A percentile compares a stretch with the other conserved stretches of the same genome.
phyloP scores from a whole-genome alignment of 129 eudicot species.

The Dittrichia graveolens region DNA sequence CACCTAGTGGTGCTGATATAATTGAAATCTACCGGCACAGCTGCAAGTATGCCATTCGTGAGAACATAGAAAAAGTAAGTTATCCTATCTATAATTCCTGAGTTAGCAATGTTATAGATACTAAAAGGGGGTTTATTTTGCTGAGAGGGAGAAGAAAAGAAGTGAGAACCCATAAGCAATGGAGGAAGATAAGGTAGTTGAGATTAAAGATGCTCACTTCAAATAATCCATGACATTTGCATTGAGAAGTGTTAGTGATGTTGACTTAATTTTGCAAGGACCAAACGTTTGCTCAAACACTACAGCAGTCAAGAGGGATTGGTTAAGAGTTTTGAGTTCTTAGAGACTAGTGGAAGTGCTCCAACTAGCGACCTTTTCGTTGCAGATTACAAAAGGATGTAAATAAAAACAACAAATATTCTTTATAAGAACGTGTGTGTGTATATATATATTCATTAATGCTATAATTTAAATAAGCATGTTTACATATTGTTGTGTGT shows the following conservation, averaged over 20 bases:
- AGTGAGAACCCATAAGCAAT: slow-evolving; percentile 71
- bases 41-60: slow-evolving; percentile 79
- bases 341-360: slow-evolving; percentile 45
- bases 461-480: too few relatives aligned
- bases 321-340: slow-evolving; percentile 71
- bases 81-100: background rate
- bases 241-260: slow-evolving; percentile 94
- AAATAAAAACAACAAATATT: too few relatives aligned
- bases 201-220: slow-evolving; percentile 69
- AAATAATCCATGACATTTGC: slow-evolving; percentile 97
- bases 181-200: slow-evolving; percentile 83
- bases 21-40: slow-evolving; percentile 81
- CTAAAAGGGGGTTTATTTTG: slow-evolving; percentile 2
- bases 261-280: slow-evolving; percentile 71
- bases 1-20: slow-evolving; percentile 75
- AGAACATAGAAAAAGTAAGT: slow-evolving; percentile 70
- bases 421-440: too few relatives aligned
- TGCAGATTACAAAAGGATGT: too few relatives aligned
- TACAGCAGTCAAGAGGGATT: slow-evolving; percentile 78
- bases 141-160: slow-evolving; percentile 66
- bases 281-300: slow-evolving; percentile 74
- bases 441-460: too few relatives aligned
- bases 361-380: slow-evolving; percentile 74
- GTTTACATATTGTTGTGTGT: too few relatives aligned
- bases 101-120: background rate